Base-by-base conservation (phyloP, 2,329 filamentous ascomycete genomes). In the Rhexocercosporidium sp. region DNA sequence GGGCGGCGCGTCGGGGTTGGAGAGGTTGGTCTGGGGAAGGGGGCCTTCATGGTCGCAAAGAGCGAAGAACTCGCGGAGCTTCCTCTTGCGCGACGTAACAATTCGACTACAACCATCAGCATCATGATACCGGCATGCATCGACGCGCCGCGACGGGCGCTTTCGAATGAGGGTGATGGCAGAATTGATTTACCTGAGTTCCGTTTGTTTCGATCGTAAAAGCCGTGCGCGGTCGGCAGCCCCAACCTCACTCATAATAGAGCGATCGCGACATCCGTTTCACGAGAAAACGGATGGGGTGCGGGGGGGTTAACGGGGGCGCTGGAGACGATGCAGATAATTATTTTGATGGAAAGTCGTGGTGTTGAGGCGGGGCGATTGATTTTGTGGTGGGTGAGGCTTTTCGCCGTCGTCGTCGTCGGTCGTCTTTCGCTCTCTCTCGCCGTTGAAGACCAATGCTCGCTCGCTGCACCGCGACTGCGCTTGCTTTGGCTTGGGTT, bases 41-140 rank as follows among this genome's bases (percentile, higher is more conserved):
- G 82, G 83, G 79, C 83, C 82, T 80, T 88, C 84, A 77, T 85
- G 81, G 80, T 90, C 88, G 79, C 91, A 91, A 84, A 92, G 90
- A 85, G 92, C 86, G 84, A 92, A 97, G 76, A 97, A 87, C 83
- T 96, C 92, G 79, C 91, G 90, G 79, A 97, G 86, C 85, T 96
- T 96, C 81, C 93, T 90, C 88, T 96, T 96, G 81, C 92, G 91
- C 85, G 92, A 93, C 81, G 86, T 86, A 85, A 92, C 88, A 86
- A 91, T 90, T 86, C 86, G 85, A 82, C 89, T 91, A 78, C 67
- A 73, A 69, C 70, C 27, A 69, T 80, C 78, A 76, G 72, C 68
- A 75, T 64, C 37, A 31, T 71, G 53, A 67, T 64, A 71, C 56
- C 47, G 62, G 66, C 49, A 73, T 70, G 65, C 64, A 71, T 73